These are phyloP conservation scores for Catharanthus roseus DNA, from an alignment of 257 asterid species.

Conservation along the genomic window DNA sequence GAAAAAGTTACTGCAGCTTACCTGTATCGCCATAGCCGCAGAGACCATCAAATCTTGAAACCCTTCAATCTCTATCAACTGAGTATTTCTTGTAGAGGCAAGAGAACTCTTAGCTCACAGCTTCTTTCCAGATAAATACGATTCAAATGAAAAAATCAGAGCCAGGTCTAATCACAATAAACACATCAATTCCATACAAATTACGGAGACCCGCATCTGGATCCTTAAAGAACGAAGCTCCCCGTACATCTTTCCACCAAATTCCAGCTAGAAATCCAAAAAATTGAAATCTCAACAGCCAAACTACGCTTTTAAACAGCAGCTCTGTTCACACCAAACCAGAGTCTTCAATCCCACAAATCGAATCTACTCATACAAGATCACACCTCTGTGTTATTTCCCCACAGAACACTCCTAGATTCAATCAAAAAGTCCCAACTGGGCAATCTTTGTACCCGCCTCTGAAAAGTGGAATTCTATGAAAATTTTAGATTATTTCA, in stretches of 20 bases:
- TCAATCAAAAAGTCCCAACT: constrained; percentile 8
- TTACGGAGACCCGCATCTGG: constrained; percentile 10
- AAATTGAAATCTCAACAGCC: neutral
- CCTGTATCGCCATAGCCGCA: constrained; percentile 44
- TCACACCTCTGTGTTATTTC: constrained; percentile 6
- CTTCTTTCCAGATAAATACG: constrained; percentile 1
- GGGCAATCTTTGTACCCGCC: neutral
- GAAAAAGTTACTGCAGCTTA: constrained; percentile 13
- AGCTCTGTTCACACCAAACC: constrained; percentile 1
- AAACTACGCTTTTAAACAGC: neutral
- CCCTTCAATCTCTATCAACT: constrained; percentile 10
- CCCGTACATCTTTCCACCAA: neutral
- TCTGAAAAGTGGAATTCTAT: constrained; percentile 4
- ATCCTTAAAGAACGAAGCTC: constrained; percentile 1
- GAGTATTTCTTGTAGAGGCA: neutral
- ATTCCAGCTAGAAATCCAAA: neutral
- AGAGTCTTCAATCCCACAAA: neutral
- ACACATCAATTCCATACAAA: constrained; percentile 11
- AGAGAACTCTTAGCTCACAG: neutral
- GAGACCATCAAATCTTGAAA: constrained; percentile 27
- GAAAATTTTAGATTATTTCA: constrained; percentile 10
- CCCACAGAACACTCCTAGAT: constrained; percentile 13
- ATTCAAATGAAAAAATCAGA: neutral
- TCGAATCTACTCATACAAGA: constrained; percentile 7
- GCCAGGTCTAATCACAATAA: neutral